phyloP scores from a whole-genome alignment of 257 asterid species.

The Oldenlandia corymbosa region DNA sequence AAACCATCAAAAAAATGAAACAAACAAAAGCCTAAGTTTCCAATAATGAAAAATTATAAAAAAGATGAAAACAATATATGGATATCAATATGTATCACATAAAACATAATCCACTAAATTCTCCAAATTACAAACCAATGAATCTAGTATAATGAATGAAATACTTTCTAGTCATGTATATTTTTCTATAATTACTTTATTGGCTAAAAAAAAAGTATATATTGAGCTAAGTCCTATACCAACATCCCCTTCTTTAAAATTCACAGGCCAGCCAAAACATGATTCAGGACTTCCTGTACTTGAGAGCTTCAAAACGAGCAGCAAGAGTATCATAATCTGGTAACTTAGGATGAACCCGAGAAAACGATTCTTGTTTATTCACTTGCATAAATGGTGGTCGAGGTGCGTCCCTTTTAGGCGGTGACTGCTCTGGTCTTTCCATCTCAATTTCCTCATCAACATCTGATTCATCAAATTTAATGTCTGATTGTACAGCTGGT shows the following conservation, averaged over 20 bases:
- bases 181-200: too few species aligned
- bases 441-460: slow-evolving; percentile 33
- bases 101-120: too few species aligned
- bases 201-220: not conserved
- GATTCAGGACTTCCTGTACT: slow-evolving; percentile 36
- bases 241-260: too few species aligned
- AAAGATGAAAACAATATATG: too few species aligned
- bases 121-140: too few species aligned
- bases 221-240: not conserved
- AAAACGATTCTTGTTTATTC: slow-evolving; percentile 28
- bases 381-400: slow-evolving; percentile 20
- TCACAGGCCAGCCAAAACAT: not conserved
- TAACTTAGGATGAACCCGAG: slow-evolving; percentile 77
- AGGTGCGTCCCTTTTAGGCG: slow-evolving; percentile 55
- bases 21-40: too few species aligned
- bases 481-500: slow-evolving; percentile 29
- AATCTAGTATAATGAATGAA: too few species aligned
- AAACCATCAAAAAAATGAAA: too few species aligned
- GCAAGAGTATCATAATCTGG: slow-evolving; percentile 81
- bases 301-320: slow-evolving; percentile 92
- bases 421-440: slow-evolving; percentile 30
- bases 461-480: slow-evolving; percentile 64
- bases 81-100: too few species aligned
- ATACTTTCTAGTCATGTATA: too few species aligned
- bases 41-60: too few species aligned